These are phyloP conservation scores for Vicia faba DNA, from an alignment of 306 rosid genomes.

Conservation along the genomic window DNA sequence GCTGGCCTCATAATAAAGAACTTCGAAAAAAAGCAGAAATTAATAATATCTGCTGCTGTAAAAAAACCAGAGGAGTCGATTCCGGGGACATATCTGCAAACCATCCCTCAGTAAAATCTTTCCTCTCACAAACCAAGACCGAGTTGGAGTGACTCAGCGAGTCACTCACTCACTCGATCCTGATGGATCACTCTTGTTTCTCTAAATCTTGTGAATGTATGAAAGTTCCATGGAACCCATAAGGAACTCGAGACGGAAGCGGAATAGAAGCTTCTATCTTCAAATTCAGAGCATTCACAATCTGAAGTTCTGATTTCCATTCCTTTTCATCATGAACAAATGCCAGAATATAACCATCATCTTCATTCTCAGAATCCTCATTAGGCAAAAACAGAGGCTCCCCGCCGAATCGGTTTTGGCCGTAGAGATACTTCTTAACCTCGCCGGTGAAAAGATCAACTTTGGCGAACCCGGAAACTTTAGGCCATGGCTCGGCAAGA, in stretches of 20 bases:
- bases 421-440: slow-evolving; percentile 59
- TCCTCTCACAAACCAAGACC: slow-evolving; percentile 27
- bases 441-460: slow-evolving; percentile 68
- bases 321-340: slow-evolving; percentile 91
- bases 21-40: slow-evolving; percentile 24
- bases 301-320: slow-evolving; percentile 74
- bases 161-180: neutral
- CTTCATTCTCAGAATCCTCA: slow-evolving; percentile 52
- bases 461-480: slow-evolving; percentile 89
- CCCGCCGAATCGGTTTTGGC: slow-evolving; percentile 69
- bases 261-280: slow-evolving; percentile 71
- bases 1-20: slow-evolving; percentile 60
- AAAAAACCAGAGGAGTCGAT: slow-evolving; percentile 46
- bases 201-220: slow-evolving; percentile 59
- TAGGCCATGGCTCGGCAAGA: slow-evolving; percentile 95
- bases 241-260: slow-evolving; percentile 90
- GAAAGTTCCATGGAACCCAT: slow-evolving; percentile 96
- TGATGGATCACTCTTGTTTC: slow-evolving; percentile 56
- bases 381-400: slow-evolving; percentile 88
- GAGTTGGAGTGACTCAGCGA: neutral
- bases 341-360: slow-evolving; percentile 74
- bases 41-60: slow-evolving; percentile 28
- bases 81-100: slow-evolving; percentile 46
- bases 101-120: slow-evolving; percentile 82
- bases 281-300: slow-evolving; percentile 74